phyloP scores from a whole-genome alignment of 805 yeast genomes.

The Geotrichum ghanense region DNA sequence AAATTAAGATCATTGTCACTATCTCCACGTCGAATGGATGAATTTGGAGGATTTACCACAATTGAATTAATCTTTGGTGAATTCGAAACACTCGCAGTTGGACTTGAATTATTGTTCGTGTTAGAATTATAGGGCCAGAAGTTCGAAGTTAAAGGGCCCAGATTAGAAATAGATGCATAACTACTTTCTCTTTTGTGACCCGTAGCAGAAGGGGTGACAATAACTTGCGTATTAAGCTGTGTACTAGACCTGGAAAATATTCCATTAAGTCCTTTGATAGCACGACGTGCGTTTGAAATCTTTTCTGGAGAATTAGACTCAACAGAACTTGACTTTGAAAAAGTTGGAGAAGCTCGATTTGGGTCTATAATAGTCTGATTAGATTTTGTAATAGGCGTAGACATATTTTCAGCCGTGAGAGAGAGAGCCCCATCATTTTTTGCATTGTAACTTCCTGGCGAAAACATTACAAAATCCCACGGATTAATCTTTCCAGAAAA shows the following conservation, averaged over 20 bases:
- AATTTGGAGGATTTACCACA: background rate
- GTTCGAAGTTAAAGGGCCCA: background rate
- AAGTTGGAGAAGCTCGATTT: conserved; percentile 7
- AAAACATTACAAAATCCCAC: conserved; percentile 1
- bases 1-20: conserved; percentile 12
- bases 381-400: background rate
- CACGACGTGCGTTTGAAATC: conserved; percentile 6
- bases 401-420: background rate
- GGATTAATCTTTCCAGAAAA: conserved; percentile 1
- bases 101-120: background rate
- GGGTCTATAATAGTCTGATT: background rate
- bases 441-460: background rate
- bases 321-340: conserved; percentile 31
- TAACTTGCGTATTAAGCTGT: background rate
- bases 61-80: background rate
- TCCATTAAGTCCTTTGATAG: conserved; percentile 7
- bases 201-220: background rate
- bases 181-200: conserved; percentile 3
- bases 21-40: conserved; percentile 2
- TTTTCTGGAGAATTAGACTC: conserved; percentile 32
- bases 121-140: background rate
- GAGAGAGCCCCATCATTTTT: background rate
- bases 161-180: background rate
- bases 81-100: conserved; percentile 1
- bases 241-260: conserved; percentile 2